Percentiles rank a stretch among this genome's conserved stretches.
Evolutionary conservation across 768 basidiomycete species (phyloP).

Genomic region (Auricularia sp.): DNA sequence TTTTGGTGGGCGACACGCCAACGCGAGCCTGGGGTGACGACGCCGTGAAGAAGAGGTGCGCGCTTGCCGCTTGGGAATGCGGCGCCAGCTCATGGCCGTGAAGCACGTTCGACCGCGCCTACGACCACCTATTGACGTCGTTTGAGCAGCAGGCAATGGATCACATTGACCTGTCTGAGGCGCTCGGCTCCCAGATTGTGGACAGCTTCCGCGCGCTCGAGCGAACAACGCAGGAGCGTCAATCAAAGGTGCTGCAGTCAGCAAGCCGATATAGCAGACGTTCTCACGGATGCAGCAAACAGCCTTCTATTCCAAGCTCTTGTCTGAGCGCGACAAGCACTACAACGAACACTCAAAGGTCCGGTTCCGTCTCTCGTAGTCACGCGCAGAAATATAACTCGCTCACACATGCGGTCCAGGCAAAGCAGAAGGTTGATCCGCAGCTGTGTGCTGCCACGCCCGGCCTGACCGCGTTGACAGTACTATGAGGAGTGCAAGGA

Average conservation of each 20-base stretch:
- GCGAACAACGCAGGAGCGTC: constrained; percentile 51
- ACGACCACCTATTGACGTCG: constrained; percentile 54
- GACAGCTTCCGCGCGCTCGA: constrained; percentile 54
- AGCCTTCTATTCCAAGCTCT: constrained; percentile 58
- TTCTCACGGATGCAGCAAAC: constrained; percentile 39
- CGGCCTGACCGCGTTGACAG: constrained; percentile 26
- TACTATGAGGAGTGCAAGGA: constrained; percentile 74
- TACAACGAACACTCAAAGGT: constrained; percentile 68
- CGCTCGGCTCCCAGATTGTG: constrained; percentile 46
- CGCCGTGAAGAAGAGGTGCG: constrained; percentile 47
- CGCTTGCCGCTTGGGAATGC: constrained; percentile 1
- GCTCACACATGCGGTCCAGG: constrained; percentile 26
- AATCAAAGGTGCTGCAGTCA: constrained; percentile 48
- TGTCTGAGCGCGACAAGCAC: constrained; percentile 58
- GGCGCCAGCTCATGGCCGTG: constrained; percentile 4
- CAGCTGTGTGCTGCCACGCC: neutral
- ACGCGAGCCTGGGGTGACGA: constrained; percentile 49
- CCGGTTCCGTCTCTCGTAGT: constrained; percentile 11
- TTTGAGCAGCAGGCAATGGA: constrained; percentile 54
- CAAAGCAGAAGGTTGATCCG: constrained; percentile 48
- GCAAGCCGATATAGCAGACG: neutral
- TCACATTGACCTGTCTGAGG: constrained; percentile 58
- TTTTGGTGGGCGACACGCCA: constrained; percentile 61
- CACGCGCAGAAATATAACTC: neutral
- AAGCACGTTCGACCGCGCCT: constrained; percentile 69